phyloP scores from a whole-genome alignment of 176 grass and related monocot genomes.

The Raddia distichophylla region DNA sequence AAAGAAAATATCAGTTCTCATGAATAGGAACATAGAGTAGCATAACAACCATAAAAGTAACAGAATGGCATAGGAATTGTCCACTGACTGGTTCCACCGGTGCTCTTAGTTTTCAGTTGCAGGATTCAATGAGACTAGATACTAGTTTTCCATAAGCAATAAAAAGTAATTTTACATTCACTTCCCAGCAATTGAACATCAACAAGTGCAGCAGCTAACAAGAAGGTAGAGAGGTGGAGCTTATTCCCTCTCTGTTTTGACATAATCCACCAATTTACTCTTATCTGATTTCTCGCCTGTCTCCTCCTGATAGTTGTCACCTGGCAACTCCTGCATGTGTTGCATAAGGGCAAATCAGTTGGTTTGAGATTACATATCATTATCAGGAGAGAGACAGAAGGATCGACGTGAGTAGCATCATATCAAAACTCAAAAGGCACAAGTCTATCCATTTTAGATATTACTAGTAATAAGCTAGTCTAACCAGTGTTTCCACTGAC shows the following conservation, averaged over 20 bases:
- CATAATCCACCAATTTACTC: not conserved
- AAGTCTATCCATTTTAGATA: not conserved
- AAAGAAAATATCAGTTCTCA: conserved; percentile 2
- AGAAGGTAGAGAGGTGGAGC: not conserved
- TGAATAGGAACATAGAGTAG: not conserved
- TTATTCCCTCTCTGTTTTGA: not conserved
- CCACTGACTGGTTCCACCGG: not conserved
- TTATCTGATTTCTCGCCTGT: not conserved
- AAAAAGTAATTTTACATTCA: not conserved
- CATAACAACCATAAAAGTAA: not conserved
- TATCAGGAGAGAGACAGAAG: not conserved
- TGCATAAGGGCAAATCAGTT: not conserved
- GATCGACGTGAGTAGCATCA: not conserved
- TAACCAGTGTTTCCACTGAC: not conserved
- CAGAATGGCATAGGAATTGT: not conserved
- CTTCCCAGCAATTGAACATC: not conserved
- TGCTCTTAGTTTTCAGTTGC: not conserved
- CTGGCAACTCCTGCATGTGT: conserved; percentile 13
- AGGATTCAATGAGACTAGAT: not conserved
- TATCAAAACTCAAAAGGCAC: not conserved
- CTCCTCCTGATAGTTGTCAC: not conserved
- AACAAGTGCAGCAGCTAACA: not conserved
- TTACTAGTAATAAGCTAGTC: not conserved
- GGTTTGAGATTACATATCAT: not conserved
- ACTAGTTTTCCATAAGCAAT: not conserved